Evolutionary conservation across 345 rosid genomes (phyloP).

Genomic region (Gossypium rotundifolium): DNA sequence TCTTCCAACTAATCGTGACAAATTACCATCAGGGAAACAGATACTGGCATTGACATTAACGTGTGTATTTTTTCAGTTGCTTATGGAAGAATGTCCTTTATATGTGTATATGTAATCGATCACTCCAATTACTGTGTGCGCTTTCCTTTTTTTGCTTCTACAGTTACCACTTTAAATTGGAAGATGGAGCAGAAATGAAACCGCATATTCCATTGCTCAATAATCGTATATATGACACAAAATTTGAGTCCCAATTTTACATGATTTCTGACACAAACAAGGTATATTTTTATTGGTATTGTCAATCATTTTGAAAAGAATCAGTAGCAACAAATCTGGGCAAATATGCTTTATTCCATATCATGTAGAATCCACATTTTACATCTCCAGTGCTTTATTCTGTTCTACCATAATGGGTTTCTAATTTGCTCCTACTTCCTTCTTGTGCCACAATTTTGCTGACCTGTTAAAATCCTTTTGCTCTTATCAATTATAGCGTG

Average conservation of each 20-base stretch:
- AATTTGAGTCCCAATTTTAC: conserved; percentile 95
- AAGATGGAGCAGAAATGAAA: conserved; percentile 82
- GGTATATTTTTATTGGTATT: conserved; percentile 36
- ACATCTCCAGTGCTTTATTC: neutral
- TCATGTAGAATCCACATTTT: neutral
- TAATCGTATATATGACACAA: conserved; percentile 91
- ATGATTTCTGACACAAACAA: conserved; percentile 89
- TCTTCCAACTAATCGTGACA: conserved; percentile 69
- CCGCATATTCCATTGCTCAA: conserved; percentile 86
- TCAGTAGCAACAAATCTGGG: neutral
- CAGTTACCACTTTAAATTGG: conserved; percentile 91
- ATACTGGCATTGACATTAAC: conserved; percentile 76
- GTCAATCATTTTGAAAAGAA: conserved; percentile 2
- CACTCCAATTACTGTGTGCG: conserved; percentile 3
- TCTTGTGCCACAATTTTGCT: neutral
- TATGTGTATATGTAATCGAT: neutral
- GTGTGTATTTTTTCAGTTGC: conserved; percentile 35
- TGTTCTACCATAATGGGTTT: neutral
- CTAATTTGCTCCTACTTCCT: neutral
- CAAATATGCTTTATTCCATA: neutral
- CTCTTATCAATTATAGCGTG: conserved; percentile 44
- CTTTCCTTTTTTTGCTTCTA: conserved; percentile 19
- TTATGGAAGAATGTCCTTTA: neutral
- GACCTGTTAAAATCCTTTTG: conserved; percentile 5
- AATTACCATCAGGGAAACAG: conserved; percentile 87